A percentile compares a stretch with the other conserved stretches of the same genome.
phyloP scores from a whole-genome alignment of 2,329 filamentous ascomycete species.

The Xylariaceae sp. region DNA sequence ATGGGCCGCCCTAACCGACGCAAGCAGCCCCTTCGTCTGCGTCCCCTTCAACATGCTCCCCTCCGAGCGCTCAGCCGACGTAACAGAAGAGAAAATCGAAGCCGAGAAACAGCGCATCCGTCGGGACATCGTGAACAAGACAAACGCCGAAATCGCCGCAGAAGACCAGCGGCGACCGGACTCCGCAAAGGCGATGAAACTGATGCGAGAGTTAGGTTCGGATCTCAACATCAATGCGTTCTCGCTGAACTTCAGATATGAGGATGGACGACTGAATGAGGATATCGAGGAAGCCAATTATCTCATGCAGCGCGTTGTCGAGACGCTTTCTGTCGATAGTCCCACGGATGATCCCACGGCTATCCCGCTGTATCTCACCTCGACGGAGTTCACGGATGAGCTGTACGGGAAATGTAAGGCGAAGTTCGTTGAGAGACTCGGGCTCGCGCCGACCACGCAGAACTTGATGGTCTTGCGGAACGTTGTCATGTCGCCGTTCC shows the following conservation, averaged over 20 bases:
- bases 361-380: constrained; percentile 42
- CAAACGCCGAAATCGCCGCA: constrained; percentile 34
- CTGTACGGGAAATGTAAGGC: constrained; percentile 39
- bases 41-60: constrained; percentile 41
- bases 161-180: constrained; percentile 26
- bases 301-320: constrained; percentile 41
- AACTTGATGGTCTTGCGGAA: constrained; percentile 43
- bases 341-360: constrained; percentile 36
- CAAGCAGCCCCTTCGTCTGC: constrained; percentile 34
- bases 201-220: constrained; percentile 39
- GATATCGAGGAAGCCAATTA: constrained; percentile 46
- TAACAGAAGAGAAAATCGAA: constrained; percentile 29
- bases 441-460: constrained; percentile 30
- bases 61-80: constrained; percentile 28
- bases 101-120: constrained; percentile 37
- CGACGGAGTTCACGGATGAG: constrained; percentile 37
- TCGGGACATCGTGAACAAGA: constrained; percentile 35
- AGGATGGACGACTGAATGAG: constrained; percentile 36
- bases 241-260: constrained; percentile 39
- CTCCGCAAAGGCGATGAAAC: constrained; percentile 33
- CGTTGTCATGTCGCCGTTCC: constrained; percentile 44
- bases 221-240: constrained; percentile 46
- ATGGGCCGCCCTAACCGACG: constrained; percentile 37
- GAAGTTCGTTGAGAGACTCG: constrained; percentile 40
- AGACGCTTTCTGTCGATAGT: constrained; percentile 38